Base-by-base conservation (phyloP, 805 yeast species). In the Zygotorulaspora danielsina region DNA sequence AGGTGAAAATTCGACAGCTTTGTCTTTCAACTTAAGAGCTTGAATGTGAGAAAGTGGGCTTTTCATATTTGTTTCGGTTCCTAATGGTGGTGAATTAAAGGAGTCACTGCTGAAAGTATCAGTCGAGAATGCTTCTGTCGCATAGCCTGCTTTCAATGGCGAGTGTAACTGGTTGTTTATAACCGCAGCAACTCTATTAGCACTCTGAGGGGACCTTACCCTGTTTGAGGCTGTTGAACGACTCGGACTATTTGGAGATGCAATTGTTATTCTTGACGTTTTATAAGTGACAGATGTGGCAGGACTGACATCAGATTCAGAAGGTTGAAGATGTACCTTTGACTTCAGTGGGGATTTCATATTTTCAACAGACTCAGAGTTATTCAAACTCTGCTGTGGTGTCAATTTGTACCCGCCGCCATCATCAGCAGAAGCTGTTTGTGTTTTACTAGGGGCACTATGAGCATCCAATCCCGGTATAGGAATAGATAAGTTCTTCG, bases 251-350 rank as follows among this genome's bases (percentile, higher is more conserved):
- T 48, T 51, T 13, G 65, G 62, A 11, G 64, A 57, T 13, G 55
- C 45, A 6, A 61, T 60, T n/a, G 59, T 50, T 12, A 63, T 61
- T 39, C 67, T 55, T 1, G 67, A 63, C 1, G 63, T 63, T 7
- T 64, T 63, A 28, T 63, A 63, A 1, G 63, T 48, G 3, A 58
- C 60, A 1, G 67, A 63, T 1, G 65, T 48, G 2, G 65, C 65
- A 11, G 67, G 66, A 37, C 57, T 57, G 5, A 52, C 51, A 12
- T 35, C 38, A 2, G 15, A 6, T 26, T 34, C 36, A n/a, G 43
- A 30, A 5, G 36, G 34, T 15, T 24, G 25, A 5, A 28, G 12
- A 26, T 34, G 33, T n/a, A 30, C 21, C 28, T 31, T 35, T 13
- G 45, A 30, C 16, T 18, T 39, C 2, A 28, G 10, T 3, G 46